Percentiles rank a stretch among this genome's conserved stretches.
Evolutionary conservation across 2,329 filamentous ascomycete species (phyloP).

Genomic region (Chaetothyriales sp.): DNA sequence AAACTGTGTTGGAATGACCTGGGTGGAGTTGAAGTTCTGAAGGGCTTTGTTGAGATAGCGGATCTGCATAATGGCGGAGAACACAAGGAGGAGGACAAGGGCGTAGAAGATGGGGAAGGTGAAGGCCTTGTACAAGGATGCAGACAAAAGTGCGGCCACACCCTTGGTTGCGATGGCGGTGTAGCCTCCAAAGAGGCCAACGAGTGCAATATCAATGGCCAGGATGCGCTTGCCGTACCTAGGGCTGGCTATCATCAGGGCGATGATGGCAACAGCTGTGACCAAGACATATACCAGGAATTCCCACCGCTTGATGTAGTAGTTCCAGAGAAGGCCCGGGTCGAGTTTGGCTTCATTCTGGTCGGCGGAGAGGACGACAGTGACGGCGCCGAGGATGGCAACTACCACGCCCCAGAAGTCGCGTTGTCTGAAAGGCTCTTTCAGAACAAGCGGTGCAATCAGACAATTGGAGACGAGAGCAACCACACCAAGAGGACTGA

Average conservation of each 20-base stretch:
- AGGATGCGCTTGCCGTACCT: constrained; percentile 76
- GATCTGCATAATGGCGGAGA: constrained; percentile 88
- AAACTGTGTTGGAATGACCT: constrained; percentile 96
- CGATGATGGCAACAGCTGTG: constrained; percentile 57
- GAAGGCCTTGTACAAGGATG: constrained; percentile 75
- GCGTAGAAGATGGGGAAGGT: constrained; percentile 85
- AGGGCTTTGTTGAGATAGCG: constrained; percentile 86
- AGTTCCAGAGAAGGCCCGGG: constrained; percentile 75
- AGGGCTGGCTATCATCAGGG: constrained; percentile 69
- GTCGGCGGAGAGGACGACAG: constrained; percentile 82
- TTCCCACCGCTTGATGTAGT: constrained; percentile 65
- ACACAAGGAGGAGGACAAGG: constrained; percentile 63
- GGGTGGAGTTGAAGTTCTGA: constrained; percentile 89
- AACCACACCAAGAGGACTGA: constrained; percentile 92
- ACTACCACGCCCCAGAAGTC: constrained; percentile 83
- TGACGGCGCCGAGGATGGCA: constrained; percentile 75
- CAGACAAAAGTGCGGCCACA: constrained; percentile 85
- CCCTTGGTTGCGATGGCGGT: constrained; percentile 96
- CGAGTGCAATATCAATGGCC: constrained; percentile 80
- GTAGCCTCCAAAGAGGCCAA: constrained; percentile 89
- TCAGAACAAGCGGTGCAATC: constrained; percentile 86
- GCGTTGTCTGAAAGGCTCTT: constrained; percentile 71
- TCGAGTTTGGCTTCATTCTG: constrained; percentile 81
- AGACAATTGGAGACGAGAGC: constrained; percentile 93
- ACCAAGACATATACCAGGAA: constrained; percentile 84